A percentile compares a stretch with the other conserved stretches of the same genome.
These are phyloP conservation scores for Venturia nashicola DNA, from an alignment of 2,329 filamentous ascomycete species.

Conservation along the genomic window DNA sequence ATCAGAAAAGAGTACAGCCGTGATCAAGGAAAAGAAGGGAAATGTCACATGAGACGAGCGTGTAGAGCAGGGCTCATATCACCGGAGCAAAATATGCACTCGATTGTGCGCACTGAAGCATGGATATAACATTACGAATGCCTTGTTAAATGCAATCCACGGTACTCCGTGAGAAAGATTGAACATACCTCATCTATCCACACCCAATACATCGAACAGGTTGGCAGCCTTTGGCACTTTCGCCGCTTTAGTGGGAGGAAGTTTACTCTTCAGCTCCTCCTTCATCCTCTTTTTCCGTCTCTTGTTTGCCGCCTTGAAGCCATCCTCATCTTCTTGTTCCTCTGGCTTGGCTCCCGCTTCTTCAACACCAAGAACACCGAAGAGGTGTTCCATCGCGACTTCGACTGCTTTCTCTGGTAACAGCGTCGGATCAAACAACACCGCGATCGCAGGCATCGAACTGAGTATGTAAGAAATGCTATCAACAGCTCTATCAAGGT, in stretches of 20 bases:
- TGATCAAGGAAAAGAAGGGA: too few relatives aligned
- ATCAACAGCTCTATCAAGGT: not conserved
- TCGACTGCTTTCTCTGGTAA: not conserved
- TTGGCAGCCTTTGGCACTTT: not conserved
- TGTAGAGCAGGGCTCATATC: too few relatives aligned
- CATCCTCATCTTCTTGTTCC: not conserved
- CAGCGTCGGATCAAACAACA: not conserved
- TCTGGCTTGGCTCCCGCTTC: not conserved
- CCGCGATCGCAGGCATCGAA: not conserved
- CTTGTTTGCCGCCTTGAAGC: not conserved
- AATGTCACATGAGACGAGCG: too few relatives aligned
- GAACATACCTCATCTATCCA: not conserved
- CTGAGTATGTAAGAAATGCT: not conserved
- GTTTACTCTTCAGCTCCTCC: slow-evolving; percentile 11
- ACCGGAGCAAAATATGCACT: too few relatives aligned
- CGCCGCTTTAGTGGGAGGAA: not conserved
- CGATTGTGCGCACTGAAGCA: not conserved
- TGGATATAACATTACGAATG: too few relatives aligned
- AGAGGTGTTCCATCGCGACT: not conserved
- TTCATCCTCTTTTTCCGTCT: slow-evolving; percentile 11
- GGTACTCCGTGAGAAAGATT: not conserved
- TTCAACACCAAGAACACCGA: not conserved
- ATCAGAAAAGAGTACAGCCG: too few relatives aligned
- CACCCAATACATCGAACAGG: slow-evolving; percentile 1
- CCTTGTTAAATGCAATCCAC: too few relatives aligned